Conservation (phyloP, 2,329 filamentous ascomycete species). For the Colletotrichum zoysiae region DNA sequence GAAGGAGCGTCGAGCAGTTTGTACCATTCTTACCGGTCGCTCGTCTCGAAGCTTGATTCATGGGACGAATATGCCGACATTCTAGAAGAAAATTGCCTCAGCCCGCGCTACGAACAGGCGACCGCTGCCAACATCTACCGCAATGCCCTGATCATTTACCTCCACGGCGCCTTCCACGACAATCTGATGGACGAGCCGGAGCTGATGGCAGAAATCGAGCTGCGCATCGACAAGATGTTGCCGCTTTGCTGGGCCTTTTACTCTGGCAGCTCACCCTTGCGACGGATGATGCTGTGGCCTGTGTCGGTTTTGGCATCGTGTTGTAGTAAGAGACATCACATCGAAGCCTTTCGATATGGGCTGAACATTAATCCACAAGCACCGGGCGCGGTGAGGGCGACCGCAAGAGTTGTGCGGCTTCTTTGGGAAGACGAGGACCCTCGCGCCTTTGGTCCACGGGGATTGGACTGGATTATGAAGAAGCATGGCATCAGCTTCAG, state of each 20-base stretch:
- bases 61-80: background rate
- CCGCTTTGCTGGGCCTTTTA: background rate
- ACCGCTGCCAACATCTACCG: background rate
- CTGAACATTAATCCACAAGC: background rate
- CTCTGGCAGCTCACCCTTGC: background rate
- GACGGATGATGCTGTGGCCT: slow-evolving; percentile 20
- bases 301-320: slow-evolving; percentile 11
- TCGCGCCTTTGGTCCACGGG: slow-evolving; percentile 3
- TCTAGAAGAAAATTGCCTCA: background rate
- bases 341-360: background rate
- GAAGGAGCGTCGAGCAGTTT: background rate
- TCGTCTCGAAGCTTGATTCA: background rate
- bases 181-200: background rate
- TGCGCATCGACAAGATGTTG: slow-evolving; percentile 6
- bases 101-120: background rate
- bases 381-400: background rate
- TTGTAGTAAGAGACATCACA: background rate
- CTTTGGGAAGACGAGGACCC: slow-evolving; percentile 12
- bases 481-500: slow-evolving; percentile 12
- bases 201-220: background rate
- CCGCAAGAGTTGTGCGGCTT: background rate
- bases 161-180: background rate
- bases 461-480: slow-evolving; percentile 12
- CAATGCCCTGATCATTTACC: background rate
- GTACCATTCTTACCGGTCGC: background rate